These are phyloP conservation scores for Schizochytrium sp. DNA, from an alignment of 108 stramenopile genomes.

Conservation along the genomic window DNA sequence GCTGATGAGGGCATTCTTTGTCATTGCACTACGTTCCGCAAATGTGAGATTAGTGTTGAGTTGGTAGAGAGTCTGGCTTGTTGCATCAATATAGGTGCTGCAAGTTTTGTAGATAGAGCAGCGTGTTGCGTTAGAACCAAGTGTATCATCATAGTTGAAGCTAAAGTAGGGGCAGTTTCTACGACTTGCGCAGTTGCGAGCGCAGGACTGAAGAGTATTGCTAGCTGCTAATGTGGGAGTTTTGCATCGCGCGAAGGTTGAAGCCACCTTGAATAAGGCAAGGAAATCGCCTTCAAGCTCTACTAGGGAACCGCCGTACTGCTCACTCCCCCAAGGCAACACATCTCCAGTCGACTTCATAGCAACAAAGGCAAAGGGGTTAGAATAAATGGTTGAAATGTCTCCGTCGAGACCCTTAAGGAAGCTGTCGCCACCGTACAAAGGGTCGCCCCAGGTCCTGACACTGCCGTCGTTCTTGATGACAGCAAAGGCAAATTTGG, in stretches of 20 bases:
- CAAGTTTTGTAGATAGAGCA: neutral
- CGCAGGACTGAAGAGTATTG: slow-evolving; percentile 5
- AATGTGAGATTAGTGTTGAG: neutral
- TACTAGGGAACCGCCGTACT: neutral
- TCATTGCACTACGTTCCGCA: neutral
- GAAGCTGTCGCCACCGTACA: slow-evolving; percentile 38
- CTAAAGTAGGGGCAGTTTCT: neutral
- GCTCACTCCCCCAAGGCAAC: slow-evolving; percentile 27
- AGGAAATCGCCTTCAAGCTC: neutral
- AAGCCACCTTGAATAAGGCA: neutral
- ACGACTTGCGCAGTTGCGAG: neutral
- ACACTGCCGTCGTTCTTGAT: slow-evolving; percentile 16
- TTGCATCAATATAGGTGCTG: neutral
- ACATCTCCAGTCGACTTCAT: neutral
- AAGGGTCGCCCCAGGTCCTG: slow-evolving; percentile 8
- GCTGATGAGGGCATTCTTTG: neutral
- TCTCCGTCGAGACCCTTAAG: neutral
- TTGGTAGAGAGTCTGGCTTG: neutral
- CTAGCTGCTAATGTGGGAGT: neutral
- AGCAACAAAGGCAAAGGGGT: slow-evolving; percentile 10
- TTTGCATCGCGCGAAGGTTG: neutral
- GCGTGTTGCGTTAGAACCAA: neutral
- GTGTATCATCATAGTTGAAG: slow-evolving; percentile 6
- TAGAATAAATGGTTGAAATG: neutral
- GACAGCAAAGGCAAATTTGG: slow-evolving; percentile 8